Percentiles rank a stretch among this genome's conserved stretches.
Conservation (phyloP, 768 basidiomycete genomes). For the Pholiota microspora region DNA sequence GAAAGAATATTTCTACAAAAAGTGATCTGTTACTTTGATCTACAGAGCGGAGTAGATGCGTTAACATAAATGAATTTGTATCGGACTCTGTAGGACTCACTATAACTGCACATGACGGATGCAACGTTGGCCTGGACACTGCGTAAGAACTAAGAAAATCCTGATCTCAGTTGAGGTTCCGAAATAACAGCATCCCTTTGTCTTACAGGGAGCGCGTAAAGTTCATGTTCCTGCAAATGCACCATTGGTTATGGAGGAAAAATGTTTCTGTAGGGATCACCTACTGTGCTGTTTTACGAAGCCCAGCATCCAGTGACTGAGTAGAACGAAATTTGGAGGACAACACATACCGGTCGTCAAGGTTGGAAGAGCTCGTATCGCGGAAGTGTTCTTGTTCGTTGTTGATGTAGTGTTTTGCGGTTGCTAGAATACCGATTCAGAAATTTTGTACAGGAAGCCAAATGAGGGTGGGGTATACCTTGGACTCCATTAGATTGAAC, state of each 20-base stretch:
- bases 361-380: constrained; percentile 36
- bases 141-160: constrained; percentile 41
- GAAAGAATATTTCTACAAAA: background rate
- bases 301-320: no score
- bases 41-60: constrained; percentile 6
- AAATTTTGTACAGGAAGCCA: background rate
- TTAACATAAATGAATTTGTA: no score
- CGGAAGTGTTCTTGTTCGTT: constrained; percentile 51
- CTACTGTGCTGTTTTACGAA: constrained; percentile 32
- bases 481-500: constrained; percentile 52
- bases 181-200: background rate
- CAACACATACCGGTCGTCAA: constrained; percentile 39
- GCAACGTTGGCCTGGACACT: constrained; percentile 66
- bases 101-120: constrained; percentile 67
- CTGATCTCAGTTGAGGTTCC: background rate
- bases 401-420: constrained; percentile 45
- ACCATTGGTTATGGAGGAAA: constrained; percentile 2
- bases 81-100: no score
- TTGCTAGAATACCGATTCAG: constrained; percentile 22
- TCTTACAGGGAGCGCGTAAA: constrained; percentile 51
- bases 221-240: constrained; percentile 45
- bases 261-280: constrained; percentile 5
- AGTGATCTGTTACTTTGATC: constrained; percentile 30
- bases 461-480: constrained; percentile 20
- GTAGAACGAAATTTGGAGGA: background rate